phyloP scores from a whole-genome alignment of 495 filamentous ascomycete genomes.

The Neurospora hispaniola region DNA sequence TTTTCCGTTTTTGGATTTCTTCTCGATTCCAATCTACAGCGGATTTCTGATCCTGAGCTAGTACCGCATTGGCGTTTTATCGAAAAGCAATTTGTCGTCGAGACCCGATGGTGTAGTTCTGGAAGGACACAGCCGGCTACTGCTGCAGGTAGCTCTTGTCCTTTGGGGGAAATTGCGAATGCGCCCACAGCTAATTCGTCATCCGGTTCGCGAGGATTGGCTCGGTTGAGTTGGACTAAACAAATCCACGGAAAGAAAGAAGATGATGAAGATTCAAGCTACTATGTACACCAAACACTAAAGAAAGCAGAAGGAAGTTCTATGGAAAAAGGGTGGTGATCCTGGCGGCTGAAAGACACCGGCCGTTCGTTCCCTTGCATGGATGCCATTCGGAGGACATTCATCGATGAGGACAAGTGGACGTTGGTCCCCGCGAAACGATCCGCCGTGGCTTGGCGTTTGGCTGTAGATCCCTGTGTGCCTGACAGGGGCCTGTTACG shows the following conservation, averaged over 20 bases:
- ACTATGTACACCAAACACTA: neutral
- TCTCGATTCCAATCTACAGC: neutral
- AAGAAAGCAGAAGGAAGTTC: neutral
- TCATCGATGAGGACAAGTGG: neutral
- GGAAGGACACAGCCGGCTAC: neutral
- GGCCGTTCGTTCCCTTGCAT: neutral
- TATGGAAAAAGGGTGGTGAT: neutral
- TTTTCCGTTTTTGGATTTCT: neutral
- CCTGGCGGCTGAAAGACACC: neutral
- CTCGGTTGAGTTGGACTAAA: neutral
- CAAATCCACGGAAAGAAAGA: neutral
- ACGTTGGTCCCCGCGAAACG: neutral
- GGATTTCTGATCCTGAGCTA: neutral
- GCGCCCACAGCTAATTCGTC: neutral
- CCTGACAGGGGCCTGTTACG: neutral
- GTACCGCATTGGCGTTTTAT: neutral
- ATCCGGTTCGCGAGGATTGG: neutral
- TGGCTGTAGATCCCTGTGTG: neutral
- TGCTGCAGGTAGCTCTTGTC: neutral
- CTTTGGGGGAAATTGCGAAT: neutral
- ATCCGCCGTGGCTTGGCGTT: neutral
- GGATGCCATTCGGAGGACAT: neutral
- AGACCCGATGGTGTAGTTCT: neutral
- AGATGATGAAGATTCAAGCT: neutral
- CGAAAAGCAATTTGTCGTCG: neutral